phyloP scores from a whole-genome alignment of 441 rosid species.

The Iberis amara region DNA sequence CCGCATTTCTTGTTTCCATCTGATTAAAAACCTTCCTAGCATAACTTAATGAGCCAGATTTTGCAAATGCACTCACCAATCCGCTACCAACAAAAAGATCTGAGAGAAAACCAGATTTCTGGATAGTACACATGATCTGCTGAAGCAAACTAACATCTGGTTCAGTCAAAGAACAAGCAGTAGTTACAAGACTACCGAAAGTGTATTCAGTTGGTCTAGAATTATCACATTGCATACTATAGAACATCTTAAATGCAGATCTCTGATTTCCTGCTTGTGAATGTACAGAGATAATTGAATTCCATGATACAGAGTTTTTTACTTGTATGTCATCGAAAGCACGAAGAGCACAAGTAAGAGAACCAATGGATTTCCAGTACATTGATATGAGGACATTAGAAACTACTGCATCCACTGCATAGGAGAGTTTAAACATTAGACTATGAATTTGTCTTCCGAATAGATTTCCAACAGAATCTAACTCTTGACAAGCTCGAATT shows the following conservation, averaged over 20 bases:
- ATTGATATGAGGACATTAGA: conserved; percentile 67
- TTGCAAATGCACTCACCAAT: conserved; percentile 66
- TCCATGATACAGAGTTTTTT: conserved; percentile 64
- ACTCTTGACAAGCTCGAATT: conserved; percentile 63
- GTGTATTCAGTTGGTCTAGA: conserved; percentile 74
- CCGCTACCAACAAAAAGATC: conserved; percentile 90
- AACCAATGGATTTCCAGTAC: conserved; percentile 54
- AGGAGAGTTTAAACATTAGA: conserved; percentile 44
- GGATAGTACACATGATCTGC: conserved; percentile 58
- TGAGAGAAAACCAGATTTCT: conserved; percentile 56
- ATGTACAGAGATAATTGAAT: conserved; percentile 62
- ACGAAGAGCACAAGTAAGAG: conserved; percentile 39
- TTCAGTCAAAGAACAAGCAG: conserved; percentile 46
- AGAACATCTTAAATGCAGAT: conserved; percentile 58
- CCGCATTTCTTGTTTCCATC: conserved; percentile 60
- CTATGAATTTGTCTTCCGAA: conserved; percentile 80
- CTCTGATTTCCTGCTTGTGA: conserved; percentile 48
- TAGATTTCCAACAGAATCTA: conserved; percentile 34
- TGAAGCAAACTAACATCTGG: conserved; percentile 50
- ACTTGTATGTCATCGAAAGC: conserved; percentile 55
- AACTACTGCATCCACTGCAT: conserved; percentile 46
- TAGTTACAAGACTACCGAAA: conserved; percentile 70
- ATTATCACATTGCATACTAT: conserved; percentile 48
- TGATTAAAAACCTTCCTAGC: conserved; percentile 57
- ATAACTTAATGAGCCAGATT: conserved; percentile 45